Evolutionary conservation across 306 rosid genomes (phyloP).

Genomic region (Sicyos baderoa): DNA sequence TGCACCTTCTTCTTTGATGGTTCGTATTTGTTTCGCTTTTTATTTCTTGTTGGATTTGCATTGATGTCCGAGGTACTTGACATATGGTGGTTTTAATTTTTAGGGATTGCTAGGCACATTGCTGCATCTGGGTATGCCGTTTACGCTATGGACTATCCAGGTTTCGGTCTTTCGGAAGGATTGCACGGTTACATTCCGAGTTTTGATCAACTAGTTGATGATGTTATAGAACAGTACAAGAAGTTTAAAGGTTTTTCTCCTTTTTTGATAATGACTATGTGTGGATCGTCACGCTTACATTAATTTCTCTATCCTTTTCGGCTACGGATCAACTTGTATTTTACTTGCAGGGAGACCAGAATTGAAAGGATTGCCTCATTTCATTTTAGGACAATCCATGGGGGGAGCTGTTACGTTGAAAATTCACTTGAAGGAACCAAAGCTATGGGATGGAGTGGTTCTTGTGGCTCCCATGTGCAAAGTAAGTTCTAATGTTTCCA

Average conservation of each 20-base stretch:
- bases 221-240: conserved; percentile 57
- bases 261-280: background rate
- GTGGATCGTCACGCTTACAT: background rate
- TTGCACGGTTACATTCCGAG: conserved; percentile 69
- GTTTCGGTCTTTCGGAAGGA: conserved; percentile 88
- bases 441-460: conserved; percentile 67
- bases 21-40: conserved; percentile 24
- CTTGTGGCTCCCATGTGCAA: conserved; percentile 98
- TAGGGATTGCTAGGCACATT: conserved; percentile 73
- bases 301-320: background rate
- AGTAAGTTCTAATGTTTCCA: conserved; percentile 34
- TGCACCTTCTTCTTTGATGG: conserved; percentile 98
- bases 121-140: conserved; percentile 72
- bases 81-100: background rate
- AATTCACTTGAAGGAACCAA: conserved; percentile 68
- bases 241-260: conserved; percentile 45
- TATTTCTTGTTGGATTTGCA: background rate
- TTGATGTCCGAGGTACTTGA: background rate
- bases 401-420: conserved; percentile 90
- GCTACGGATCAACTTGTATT: background rate
- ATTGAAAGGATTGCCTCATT: conserved; percentile 52
- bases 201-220: conserved; percentile 59
- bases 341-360: conserved; percentile 52
- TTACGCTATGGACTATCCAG: conserved; percentile 77
- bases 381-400: conserved; percentile 87